Evolutionary conservation across 345 rosid species (phyloP), one percentile per base, ranked within the genome.

Genomic region (Brassica carinata): DNA sequence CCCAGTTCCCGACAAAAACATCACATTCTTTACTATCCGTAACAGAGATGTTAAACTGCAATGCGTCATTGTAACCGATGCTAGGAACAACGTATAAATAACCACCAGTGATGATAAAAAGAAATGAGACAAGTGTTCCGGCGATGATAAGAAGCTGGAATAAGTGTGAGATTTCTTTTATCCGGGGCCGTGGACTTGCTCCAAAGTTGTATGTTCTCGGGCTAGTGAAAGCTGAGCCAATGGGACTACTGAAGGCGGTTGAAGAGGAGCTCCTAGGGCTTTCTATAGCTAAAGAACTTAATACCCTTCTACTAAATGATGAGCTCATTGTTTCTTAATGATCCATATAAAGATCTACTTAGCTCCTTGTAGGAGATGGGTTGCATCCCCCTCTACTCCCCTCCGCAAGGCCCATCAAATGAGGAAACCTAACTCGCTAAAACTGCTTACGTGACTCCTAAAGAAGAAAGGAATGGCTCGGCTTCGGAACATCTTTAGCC

Each of bases 41-140:
- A 43, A 57, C 77, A n/a, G 92, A 84, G 53, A 77, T 80, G 51
- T 86, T 85, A 38, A 77, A 63, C 65, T 78, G 77, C 5, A 81
- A 55, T 14, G 86, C 68, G 10, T 82, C 80, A 53, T 65, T 81
- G 68, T 85, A 79, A 15, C 82, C 83, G 74, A 87, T 23, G 26
- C 26, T 91, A 71, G 97, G 98, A 45, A 91, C 87, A 64, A 90
- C 87, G 73, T 86, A 85, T 3, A 86, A 36, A 78, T 90, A 93
- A 82, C 94, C 89, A 1, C 89, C 89, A 36, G 77, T 81, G 73
- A 90, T 74, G 76, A 87, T 85, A 57, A 86, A 69, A 6, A 83
- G 53, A 77, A 90, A 88, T 0, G 93, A 85, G 18, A 91, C 75
- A 33, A 87, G 71, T 34, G 83, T 80, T 3, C 93, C 95, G 2